Evolutionary conservation across 352 stramenopile genomes (phyloP).

Genomic region (Pythium monospermum): DNA sequence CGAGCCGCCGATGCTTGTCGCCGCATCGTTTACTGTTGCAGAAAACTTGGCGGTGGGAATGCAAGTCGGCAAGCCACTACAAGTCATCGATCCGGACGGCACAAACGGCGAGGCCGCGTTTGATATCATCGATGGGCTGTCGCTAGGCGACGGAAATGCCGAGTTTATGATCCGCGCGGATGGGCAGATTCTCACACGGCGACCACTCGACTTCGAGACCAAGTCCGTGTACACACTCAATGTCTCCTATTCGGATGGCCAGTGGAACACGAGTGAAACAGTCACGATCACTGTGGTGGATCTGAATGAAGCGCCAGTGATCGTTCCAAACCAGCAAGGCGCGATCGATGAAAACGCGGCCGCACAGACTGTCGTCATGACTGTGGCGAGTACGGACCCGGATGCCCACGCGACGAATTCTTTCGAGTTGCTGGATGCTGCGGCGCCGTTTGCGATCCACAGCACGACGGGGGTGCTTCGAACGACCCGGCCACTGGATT

Average conservation of each 20-base stretch:
- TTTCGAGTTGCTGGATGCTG: slow-evolving; percentile 20
- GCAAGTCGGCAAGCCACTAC: slow-evolving; percentile 36
- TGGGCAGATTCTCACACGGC: slow-evolving; percentile 36
- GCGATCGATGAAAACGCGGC: slow-evolving; percentile 35
- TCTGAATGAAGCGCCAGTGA: slow-evolving; percentile 41
- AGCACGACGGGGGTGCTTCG: slow-evolving; percentile 20
- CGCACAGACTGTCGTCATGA: slow-evolving; percentile 25
- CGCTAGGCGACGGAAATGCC: neutral
- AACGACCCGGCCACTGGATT: slow-evolving; percentile 40
- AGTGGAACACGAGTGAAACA: slow-evolving; percentile 24
- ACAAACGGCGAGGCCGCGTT: slow-evolving; percentile 26
- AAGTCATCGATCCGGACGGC: slow-evolving; percentile 41
- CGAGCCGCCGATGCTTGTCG: slow-evolving; percentile 31
- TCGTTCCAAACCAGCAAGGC: slow-evolving; percentile 21
- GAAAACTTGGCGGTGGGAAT: slow-evolving; percentile 43
- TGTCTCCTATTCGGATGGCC: slow-evolving; percentile 23
- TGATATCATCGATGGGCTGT: slow-evolving; percentile 19
- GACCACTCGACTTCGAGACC: slow-evolving; percentile 35
- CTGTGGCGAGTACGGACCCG: slow-evolving; percentile 28
- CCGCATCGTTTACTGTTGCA: slow-evolving; percentile 19
- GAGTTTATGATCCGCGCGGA: slow-evolving; percentile 38
- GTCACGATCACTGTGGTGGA: slow-evolving; percentile 36
- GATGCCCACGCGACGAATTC: slow-evolving; percentile 27
- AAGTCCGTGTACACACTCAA: slow-evolving; percentile 8
- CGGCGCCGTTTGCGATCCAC: slow-evolving; percentile 19